phyloP scores from a whole-genome alignment of 2,329 filamentous ascomycete species.

The Sphaceloma murrayae region DNA sequence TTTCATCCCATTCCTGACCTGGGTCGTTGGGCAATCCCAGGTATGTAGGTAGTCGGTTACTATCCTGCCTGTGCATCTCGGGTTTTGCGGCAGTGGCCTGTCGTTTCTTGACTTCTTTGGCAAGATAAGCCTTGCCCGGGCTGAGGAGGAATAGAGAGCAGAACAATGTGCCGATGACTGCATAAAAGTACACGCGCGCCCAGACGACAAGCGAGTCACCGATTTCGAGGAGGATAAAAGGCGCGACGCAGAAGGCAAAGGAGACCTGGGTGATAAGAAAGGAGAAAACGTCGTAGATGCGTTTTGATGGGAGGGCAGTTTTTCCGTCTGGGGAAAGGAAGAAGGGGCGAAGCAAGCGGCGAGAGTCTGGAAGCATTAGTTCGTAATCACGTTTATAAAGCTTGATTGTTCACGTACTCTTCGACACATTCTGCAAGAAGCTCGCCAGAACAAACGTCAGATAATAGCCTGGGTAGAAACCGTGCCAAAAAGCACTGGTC shows the following conservation, averaged over 20 bases:
- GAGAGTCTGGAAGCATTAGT: conserved; percentile 54
- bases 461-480: conserved; percentile 96
- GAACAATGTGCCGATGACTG: conserved; percentile 54
- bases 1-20: conserved; percentile 65
- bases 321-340: conserved; percentile 73
- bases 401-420: conserved; percentile 67
- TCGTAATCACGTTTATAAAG: conserved; percentile 10
- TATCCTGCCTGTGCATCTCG: conserved; percentile 1
- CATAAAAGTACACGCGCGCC: conserved; percentile 83
- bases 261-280: conserved; percentile 68
- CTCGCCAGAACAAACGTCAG: conserved; percentile 80
- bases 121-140: conserved; percentile 53
- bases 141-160: conserved; percentile 70
- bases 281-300: conserved; percentile 74
- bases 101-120: conserved; percentile 28
- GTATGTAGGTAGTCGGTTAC: conserved; percentile 40
- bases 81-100: neutral
- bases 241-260: conserved; percentile 72
- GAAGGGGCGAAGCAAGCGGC: conserved; percentile 81
- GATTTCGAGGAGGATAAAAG: conserved; percentile 76
- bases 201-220: conserved; percentile 63
- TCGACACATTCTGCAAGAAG: conserved; percentile 85
- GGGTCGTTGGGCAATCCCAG: conserved; percentile 73
- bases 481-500: conserved; percentile 95
- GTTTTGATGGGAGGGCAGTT: conserved; percentile 60